Percentiles rank a stretch among this genome's conserved stretches.
These are phyloP conservation scores for Phialophora verrucosa DNA, from an alignment of 2,329 filamentous ascomycete species.

Conservation along the genomic window DNA sequence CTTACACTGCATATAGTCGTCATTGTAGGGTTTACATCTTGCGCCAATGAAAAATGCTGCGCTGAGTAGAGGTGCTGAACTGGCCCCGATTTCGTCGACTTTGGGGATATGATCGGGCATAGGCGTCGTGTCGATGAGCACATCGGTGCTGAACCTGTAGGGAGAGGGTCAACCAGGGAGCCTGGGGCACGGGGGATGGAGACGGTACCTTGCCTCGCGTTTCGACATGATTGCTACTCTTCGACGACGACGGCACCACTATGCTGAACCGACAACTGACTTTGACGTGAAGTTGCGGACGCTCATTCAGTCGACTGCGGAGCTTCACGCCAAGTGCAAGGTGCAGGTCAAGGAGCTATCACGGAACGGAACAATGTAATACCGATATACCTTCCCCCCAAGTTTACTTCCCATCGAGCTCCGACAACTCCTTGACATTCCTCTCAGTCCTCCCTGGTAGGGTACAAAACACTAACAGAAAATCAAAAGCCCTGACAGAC, in stretches of 20 bases:
- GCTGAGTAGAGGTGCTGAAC: slow-evolving; percentile 87
- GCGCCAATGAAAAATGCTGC: slow-evolving; percentile 97
- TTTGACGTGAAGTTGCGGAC: slow-evolving; percentile 10
- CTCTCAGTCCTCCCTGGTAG: neutral
- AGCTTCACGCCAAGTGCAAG: slow-evolving; percentile 37
- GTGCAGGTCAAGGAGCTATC: slow-evolving; percentile 1
- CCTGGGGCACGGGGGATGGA: neutral
- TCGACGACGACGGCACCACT: slow-evolving; percentile 7
- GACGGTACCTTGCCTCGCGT: slow-evolving; percentile 35
- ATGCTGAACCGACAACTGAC: neutral
- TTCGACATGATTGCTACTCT: slow-evolving; percentile 33
- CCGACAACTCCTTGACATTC: neutral
- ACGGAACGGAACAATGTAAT: neutral
- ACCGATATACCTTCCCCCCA: neutral
- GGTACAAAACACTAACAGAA: neutral
- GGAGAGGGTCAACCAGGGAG: neutral
- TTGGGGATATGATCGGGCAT: slow-evolving; percentile 89
- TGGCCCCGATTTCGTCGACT: slow-evolving; percentile 91
- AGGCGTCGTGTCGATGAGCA: slow-evolving; percentile 94
- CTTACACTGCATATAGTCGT: slow-evolving; percentile 99
- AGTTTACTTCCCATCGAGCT: neutral
- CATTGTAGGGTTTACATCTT: slow-evolving; percentile 92
- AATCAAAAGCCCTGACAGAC: neutral
- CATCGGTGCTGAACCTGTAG: slow-evolving; percentile 86
- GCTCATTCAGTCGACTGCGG: slow-evolving; percentile 20